phyloP scores from a whole-genome alignment of 768 basidiomycete genomes.

The Trametes coccinea region DNA sequence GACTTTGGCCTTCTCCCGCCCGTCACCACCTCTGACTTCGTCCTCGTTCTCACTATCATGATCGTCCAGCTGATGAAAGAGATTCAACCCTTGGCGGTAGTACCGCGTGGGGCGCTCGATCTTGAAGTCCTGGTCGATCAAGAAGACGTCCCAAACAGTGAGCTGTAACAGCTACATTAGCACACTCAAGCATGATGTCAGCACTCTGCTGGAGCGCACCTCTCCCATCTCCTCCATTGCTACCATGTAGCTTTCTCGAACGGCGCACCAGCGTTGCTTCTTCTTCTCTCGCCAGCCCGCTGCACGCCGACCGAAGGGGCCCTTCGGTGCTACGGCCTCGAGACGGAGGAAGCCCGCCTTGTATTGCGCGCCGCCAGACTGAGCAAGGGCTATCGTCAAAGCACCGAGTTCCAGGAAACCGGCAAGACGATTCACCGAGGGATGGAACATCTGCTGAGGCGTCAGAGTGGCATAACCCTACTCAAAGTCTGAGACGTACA shows the following conservation, averaged over 20 bases:
- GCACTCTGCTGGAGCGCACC: slow-evolving; percentile 41
- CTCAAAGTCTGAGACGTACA: slow-evolving; percentile 40
- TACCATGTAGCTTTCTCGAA: slow-evolving; percentile 90
- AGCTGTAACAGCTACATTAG: slow-evolving; percentile 43
- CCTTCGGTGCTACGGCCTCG: slow-evolving; percentile 51
- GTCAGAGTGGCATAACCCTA: background rate
- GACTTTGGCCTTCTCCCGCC: slow-evolving; percentile 6
- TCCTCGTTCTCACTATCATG: slow-evolving; percentile 30
- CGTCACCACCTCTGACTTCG: background rate
- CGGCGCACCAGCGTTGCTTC: slow-evolving; percentile 84
- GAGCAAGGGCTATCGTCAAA: slow-evolving; percentile 77
- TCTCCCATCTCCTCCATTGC: slow-evolving; percentile 85
- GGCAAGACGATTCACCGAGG: slow-evolving; percentile 84
- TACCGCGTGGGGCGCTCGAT: slow-evolving; percentile 90
- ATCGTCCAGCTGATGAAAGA: slow-evolving; percentile 46
- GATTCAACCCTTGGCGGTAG: slow-evolving; percentile 80
- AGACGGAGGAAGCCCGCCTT: slow-evolving; percentile 86
- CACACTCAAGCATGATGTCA: background rate
- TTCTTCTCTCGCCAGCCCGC: slow-evolving; percentile 73
- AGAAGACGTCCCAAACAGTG: slow-evolving; percentile 91
- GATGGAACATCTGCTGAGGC: slow-evolving; percentile 86
- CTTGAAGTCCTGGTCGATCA: slow-evolving; percentile 84
- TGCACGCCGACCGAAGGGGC: slow-evolving; percentile 37
- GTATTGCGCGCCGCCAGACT: slow-evolving; percentile 81
- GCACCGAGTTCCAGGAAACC: slow-evolving; percentile 93